phyloP scores from a whole-genome alignment of 2,329 filamentous ascomycete species.

The Chlorencoelia australis region DNA sequence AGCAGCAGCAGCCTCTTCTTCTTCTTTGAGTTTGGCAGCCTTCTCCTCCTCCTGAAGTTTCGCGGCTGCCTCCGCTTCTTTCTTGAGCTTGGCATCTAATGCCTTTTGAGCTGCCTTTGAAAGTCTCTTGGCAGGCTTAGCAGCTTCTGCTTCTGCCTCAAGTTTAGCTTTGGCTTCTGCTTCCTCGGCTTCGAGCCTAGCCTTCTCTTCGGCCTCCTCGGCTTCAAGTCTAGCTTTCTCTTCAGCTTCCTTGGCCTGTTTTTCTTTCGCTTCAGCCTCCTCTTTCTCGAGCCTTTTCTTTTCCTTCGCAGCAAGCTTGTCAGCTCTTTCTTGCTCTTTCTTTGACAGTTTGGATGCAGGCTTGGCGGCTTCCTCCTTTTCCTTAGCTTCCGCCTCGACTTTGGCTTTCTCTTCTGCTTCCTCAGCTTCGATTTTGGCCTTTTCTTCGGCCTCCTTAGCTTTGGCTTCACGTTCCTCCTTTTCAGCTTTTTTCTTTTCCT shows the following conservation, averaged over 20 bases:
- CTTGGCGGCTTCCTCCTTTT: conserved; percentile 29
- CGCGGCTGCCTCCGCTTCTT: conserved; percentile 38
- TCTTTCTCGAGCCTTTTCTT: conserved; percentile 41
- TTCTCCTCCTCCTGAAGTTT: conserved; percentile 24
- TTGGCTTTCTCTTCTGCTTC: conserved; percentile 29
- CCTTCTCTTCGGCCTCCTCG: conserved; percentile 22
- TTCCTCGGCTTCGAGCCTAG: conserved; percentile 25
- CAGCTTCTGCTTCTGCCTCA: conserved; percentile 26
- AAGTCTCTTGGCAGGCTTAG: conserved; percentile 28
- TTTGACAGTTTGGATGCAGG: conserved; percentile 34
- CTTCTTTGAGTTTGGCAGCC: conserved; percentile 27
- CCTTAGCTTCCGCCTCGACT: conserved; percentile 30
- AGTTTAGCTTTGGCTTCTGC: conserved; percentile 23
- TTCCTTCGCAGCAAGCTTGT: conserved; percentile 39
- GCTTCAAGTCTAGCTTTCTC: conserved; percentile 20
- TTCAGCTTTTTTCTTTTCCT: conserved; percentile 41
- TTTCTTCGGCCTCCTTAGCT: conserved; percentile 25
- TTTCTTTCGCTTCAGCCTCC: conserved; percentile 32
- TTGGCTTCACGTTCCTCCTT: conserved; percentile 37
- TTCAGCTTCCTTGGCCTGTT: conserved; percentile 28
- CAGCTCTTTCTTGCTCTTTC: conserved; percentile 40
- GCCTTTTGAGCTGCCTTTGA: conserved; percentile 42
- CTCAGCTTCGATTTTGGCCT: not conserved
- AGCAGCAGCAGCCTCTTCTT: conserved; percentile 27
- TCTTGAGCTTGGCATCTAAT: conserved; percentile 38